These are phyloP conservation scores for Penicillium mononematosum DNA, from an alignment of 495 filamentous ascomycete species.

Conservation along the genomic window DNA sequence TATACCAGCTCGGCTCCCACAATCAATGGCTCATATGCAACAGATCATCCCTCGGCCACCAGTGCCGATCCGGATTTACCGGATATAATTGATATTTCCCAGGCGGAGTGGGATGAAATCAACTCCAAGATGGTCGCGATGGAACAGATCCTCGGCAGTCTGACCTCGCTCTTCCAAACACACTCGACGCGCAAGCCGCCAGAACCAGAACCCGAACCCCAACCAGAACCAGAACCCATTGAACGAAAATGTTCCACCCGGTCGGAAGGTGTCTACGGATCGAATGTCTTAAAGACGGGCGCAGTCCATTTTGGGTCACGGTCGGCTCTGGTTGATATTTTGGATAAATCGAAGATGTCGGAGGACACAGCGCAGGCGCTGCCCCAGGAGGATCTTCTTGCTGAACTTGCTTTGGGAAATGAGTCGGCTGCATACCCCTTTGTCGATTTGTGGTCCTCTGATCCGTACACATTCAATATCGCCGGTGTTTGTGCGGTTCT, in stretches of 20 bases:
- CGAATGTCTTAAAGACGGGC: conserved; percentile 44
- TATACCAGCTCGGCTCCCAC: conserved; percentile 11
- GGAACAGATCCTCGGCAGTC: conserved; percentile 43
- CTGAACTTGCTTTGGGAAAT: conserved; percentile 78
- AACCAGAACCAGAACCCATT: conserved; percentile 20
- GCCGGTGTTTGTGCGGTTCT: conserved; percentile 68
- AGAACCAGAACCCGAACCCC: conserved; percentile 22
- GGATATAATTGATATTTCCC: conserved; percentile 40
- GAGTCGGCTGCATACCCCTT: conserved; percentile 78
- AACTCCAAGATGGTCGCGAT: conserved; percentile 47
- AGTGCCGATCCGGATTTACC: conserved; percentile 27
- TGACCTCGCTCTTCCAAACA: conserved; percentile 37
- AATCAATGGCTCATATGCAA: conserved; percentile 16
- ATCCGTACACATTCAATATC: conserved; percentile 68
- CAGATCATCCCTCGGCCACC: conserved; percentile 16
- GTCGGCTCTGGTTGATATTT: conserved; percentile 54
- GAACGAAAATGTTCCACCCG: conserved; percentile 23
- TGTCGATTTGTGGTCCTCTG: conserved; percentile 60
- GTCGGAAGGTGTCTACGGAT: conserved; percentile 49
- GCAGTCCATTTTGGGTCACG: conserved; percentile 57
- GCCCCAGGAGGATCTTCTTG: conserved; percentile 75
- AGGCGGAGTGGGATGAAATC: conserved; percentile 47
- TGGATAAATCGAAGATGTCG: conserved; percentile 41
- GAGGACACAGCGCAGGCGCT: conserved; percentile 51
- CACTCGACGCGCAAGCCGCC: conserved; percentile 30